Evolutionary conservation across 768 basidiomycete species (phyloP), one percentile per base, ranked within the genome.

Genomic region (Amanita thiersii): DNA sequence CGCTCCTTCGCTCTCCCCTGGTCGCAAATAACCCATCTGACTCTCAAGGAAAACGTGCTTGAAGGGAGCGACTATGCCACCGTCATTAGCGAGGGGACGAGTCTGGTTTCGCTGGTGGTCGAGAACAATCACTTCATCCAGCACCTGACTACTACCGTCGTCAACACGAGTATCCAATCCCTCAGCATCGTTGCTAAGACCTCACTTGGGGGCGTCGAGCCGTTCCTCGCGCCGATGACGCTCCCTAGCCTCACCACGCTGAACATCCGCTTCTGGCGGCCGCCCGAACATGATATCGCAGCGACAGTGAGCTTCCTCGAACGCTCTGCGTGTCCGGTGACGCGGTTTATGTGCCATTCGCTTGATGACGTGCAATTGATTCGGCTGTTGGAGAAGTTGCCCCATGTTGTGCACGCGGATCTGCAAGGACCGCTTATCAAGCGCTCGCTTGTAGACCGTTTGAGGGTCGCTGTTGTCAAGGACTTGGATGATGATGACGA

Each of bases 1-100:
- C 30, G 20, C 14, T 17, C 20, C 6, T 40, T 40, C 24, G 28
- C 29, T 19, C 24, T 40, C 20, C n/a, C 39, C 19, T 40, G 39
- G 39, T 40, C 39, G 12, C 39, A 40, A 15, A 40, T 40, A 4
- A 31, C 26, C 30, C 30, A 40, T 6, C 39, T 40, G 17, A 28
- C 30, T 20, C 19, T 40, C 14, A 40, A 40, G 20, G 39, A 32
- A 19, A 40, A 40, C 30, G 12, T 31, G 10, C 30, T 40, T 14
- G 29, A 32, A 8, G 39, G 39, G 21, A 32, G 23, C 30, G 39
- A 40, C 20, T 40, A 40, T 15, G 11, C 12, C 39, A 32, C 17
- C 30, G 17, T 40, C 12, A 19, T 40, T 21, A 17, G 18, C 5
- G 29, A 32, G 25, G 39, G 29, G 29, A 40, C 21, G 29, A 12